A percentile compares a stretch with the other conserved stretches of the same genome.
Conservation (phyloP, 139 green algal species). For the Micromonas commoda region DNA sequence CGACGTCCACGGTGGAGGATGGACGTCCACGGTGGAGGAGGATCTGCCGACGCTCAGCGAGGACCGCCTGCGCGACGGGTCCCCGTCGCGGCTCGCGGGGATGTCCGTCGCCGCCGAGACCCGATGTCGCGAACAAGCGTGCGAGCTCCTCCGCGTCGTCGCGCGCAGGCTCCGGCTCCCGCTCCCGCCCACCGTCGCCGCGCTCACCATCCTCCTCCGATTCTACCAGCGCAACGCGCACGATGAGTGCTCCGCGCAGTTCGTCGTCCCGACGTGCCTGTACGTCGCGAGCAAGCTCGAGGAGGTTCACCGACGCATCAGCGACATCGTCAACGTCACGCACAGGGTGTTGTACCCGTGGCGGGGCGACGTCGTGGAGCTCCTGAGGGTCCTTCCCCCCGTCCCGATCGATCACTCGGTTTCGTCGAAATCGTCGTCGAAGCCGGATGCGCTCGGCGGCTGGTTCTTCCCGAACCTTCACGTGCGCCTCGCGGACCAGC, state of each 20-base stretch:
- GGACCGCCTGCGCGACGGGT: too few relatives aligned
- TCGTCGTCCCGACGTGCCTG: neutral
- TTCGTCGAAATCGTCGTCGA: too few relatives aligned
- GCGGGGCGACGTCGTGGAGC: neutral
- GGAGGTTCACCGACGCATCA: neutral
- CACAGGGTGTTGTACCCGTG: neutral
- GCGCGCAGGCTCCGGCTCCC: neutral
- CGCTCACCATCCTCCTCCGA: neutral
- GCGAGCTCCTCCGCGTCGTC: neutral
- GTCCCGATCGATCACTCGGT: too few relatives aligned
- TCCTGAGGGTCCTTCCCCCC: neutral
- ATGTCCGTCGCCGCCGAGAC: neutral
- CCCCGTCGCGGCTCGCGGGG: too few relatives aligned
- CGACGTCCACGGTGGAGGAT: too few relatives aligned
- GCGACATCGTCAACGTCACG: neutral
- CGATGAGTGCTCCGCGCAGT: neutral
- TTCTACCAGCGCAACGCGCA: neutral
- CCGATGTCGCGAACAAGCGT: neutral
- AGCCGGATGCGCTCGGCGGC: too few relatives aligned
- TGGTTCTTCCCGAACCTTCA: too few relatives aligned
- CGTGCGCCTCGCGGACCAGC: too few relatives aligned
- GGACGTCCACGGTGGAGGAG: too few relatives aligned
- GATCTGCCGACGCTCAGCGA: too few relatives aligned
- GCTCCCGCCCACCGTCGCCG: neutral
- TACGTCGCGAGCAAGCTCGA: neutral